These are phyloP conservation scores for Sechiopsis laciniata DNA, from an alignment of 306 rosid genomes.

Conservation along the genomic window DNA sequence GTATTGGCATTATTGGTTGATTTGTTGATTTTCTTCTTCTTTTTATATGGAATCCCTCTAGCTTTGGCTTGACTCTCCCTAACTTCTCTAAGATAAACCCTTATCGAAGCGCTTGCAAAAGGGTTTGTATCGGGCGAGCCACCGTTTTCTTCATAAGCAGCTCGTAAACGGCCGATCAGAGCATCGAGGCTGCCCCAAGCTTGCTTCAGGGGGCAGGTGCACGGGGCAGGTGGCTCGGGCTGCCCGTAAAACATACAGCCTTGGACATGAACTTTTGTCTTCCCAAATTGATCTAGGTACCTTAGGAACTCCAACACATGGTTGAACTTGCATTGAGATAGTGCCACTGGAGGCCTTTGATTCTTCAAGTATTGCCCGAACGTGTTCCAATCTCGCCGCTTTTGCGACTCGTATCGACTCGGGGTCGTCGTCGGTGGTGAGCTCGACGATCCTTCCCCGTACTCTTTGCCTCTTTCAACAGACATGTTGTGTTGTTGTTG, in stretches of 20 bases:
- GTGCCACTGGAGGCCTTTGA: conserved; percentile 49
- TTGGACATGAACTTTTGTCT: conserved; percentile 63
- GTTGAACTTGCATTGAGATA: conserved; percentile 54
- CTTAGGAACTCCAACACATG: conserved; percentile 60
- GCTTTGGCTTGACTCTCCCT: conserved; percentile 66
- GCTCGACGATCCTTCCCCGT: conserved; percentile 39
- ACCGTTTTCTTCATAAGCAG: conserved; percentile 69
- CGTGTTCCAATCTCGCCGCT: conserved; percentile 73
- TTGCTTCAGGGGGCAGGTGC: conserved; percentile 57
- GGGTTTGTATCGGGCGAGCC: conserved; percentile 56
- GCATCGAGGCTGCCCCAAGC: conserved; percentile 80
- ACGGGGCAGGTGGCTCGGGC: conserved; percentile 64
- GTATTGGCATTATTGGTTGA: not conserved
- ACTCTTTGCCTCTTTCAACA: conserved; percentile 32
- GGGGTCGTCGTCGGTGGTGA: conserved; percentile 36
- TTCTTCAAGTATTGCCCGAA: conserved; percentile 61
- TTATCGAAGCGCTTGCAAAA: conserved; percentile 50
- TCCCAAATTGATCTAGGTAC: conserved; percentile 63
- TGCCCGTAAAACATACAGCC: conserved; percentile 68
- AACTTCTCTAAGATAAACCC: conserved; percentile 54
- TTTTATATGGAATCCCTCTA: conserved; percentile 65
- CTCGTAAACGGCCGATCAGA: conserved; percentile 58
- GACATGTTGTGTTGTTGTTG: conserved; percentile 32
- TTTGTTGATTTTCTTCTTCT: conserved; percentile 46
- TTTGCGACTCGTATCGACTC: conserved; percentile 71